A percentile compares a stretch with the other conserved stretches of the same genome.
Evolutionary conservation across 2,329 filamentous ascomycete genomes (phyloP).

Genomic region (Clathrospora elynae): DNA sequence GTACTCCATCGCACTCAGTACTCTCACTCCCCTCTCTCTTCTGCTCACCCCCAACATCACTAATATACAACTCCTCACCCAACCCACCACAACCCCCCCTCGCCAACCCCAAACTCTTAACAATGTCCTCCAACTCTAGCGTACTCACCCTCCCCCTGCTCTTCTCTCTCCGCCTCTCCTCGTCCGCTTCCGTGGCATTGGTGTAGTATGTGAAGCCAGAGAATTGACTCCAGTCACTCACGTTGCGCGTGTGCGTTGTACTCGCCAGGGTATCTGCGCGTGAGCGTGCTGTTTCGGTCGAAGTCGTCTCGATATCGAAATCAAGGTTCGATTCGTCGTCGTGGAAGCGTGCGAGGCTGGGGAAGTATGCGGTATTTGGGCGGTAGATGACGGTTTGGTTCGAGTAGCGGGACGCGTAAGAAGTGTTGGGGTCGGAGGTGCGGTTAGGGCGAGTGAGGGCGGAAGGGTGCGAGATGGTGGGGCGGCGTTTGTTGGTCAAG

Average conservation of each 20-base stretch:
- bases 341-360: constrained; percentile 25
- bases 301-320: constrained; percentile 33
- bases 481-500: not conserved
- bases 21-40: not conserved
- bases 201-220: constrained; percentile 26
- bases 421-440: not conserved
- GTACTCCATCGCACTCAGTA: no score
- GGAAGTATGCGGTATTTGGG: constrained; percentile 17
- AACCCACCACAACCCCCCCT: not conserved
- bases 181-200: constrained; percentile 2
- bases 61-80: not conserved
- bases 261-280: constrained; percentile 19
- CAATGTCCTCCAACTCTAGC: constrained; percentile 6
- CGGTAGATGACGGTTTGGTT: constrained; percentile 21
- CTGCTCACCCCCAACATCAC: not conserved
- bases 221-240: constrained; percentile 30
- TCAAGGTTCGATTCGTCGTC: constrained; percentile 33
- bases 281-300: constrained; percentile 11
- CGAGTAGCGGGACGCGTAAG: constrained; percentile 14
- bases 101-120: not conserved
- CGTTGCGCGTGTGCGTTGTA: constrained; percentile 18
- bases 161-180: not conserved
- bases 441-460: not conserved
- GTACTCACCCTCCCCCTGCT: not conserved
- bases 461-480: not conserved